Percentiles rank a stretch among this genome's conserved stretches.
phyloP scores from a whole-genome alignment of 805 yeast genomes.

The Metschnikowia reukaufii region DNA sequence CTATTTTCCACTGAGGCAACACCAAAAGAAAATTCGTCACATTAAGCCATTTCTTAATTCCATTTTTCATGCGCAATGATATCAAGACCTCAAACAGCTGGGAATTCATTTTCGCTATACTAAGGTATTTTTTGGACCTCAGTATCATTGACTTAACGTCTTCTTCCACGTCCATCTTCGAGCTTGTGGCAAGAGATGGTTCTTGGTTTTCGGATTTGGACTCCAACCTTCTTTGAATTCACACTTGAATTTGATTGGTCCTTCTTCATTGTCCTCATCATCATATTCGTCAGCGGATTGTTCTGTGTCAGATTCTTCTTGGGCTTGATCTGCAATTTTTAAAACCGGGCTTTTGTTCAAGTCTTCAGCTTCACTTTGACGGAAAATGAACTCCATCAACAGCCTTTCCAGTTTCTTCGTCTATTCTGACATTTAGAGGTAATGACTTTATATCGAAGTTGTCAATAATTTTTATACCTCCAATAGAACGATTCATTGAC shows the following conservation, averaged over 20 bases:
- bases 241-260: neutral
- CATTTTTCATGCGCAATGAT: slow-evolving; percentile 36
- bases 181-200: slow-evolving; percentile 6
- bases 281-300: slow-evolving; percentile 9
- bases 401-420: slow-evolving; percentile 40
- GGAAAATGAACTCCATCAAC: slow-evolving; percentile 39
- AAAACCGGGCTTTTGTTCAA: slow-evolving; percentile 16
- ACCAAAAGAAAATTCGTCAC: slow-evolving; percentile 36
- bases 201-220: slow-evolving; percentile 5
- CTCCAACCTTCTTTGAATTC: neutral
- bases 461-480: slow-evolving; percentile 43
- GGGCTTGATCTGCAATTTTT: slow-evolving; percentile 9
- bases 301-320: slow-evolving; percentile 7
- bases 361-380: slow-evolving; percentile 15
- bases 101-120: slow-evolving; percentile 53
- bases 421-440: slow-evolving; percentile 40
- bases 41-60: slow-evolving; percentile 36
- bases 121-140: slow-evolving; percentile 71
- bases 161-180: slow-evolving; percentile 8
- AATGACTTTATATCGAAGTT: slow-evolving; percentile 36
- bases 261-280: slow-evolving; percentile 10
- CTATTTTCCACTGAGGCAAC: slow-evolving; percentile 36
- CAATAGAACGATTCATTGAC: slow-evolving; percentile 43
- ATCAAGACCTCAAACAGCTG: slow-evolving; percentile 29
- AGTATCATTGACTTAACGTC: slow-evolving; percentile 60